Evolutionary conservation across 2,329 filamentous ascomycete species (phyloP), one percentile per base, ranked within the genome.

Genomic region (Thielaviopsis ethacetica): DNA sequence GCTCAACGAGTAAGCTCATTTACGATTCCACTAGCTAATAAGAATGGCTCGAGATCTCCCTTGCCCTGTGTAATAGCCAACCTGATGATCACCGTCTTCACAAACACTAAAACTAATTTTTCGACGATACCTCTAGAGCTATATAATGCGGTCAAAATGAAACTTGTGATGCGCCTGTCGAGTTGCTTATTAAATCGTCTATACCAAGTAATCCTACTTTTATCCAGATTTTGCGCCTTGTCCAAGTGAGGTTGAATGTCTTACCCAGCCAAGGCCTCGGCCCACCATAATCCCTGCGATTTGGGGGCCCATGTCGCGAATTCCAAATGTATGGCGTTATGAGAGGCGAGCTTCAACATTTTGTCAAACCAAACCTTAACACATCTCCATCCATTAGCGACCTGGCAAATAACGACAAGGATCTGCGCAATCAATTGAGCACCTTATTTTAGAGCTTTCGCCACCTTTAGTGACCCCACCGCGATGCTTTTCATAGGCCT

Each of bases 401-500:
- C 30, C 30, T 34, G 30, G 30, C 10, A 34, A 2, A 34, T 34
- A 34, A 34, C 6, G 10, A 34, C 30, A 34, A 34, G 17, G 17
- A 6, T 44, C 17, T 44, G 15, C 17, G 15, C 38, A 17, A 3
- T 44, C 38, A 44, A 17, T 34, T 9, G 10, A 34, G 6, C 30
- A 10, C 30, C 2, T 34, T n/a, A 17, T 4, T 34, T 34, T n/a
- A 17, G 2, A 44, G 13, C n/a, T n/a, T 44, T 44, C 17, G 13
- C 38, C 24, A 34, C 17, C 52, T 30, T 7, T 5, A 2, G 10
- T 27, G 2, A 19, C 24, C 30, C 17, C 19, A 6, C 27, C 50
- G 58, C 24, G n/a, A 97, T 97, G 93, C 81, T 97, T 54, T 83
- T 98, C 67, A 90, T 98, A 66, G 93, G 93, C 60, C 82, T 98